Base-by-base conservation (phyloP, 768 basidiomycete species). In the Sarcodon aspratus region DNA sequence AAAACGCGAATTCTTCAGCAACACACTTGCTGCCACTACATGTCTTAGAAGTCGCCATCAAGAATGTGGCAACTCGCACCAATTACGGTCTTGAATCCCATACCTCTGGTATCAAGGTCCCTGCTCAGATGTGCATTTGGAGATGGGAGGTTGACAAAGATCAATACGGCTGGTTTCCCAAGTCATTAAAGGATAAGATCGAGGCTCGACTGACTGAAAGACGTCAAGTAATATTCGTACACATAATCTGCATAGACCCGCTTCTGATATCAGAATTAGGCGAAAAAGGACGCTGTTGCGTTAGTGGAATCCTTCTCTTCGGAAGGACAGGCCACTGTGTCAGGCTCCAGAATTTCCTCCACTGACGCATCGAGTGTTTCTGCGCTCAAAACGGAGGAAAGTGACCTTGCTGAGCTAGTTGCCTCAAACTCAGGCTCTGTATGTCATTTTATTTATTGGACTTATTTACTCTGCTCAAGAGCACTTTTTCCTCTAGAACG, bases 61-160 rank as follows among this genome's bases (percentile, higher is more conserved):
- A 75, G 59, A 56, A 66, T 2, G 61, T 84, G 9, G 76, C 88
- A 49, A 68, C 61, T 31, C 80, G 92, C 12, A 76, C 73, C 27
- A 93, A 95, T 62, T 94, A 94, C 58, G 92, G 92, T 1, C 63
- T 93, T 6, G 79, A 87, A 47, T 54, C 36, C 18, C 64, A 67
- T 2, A 57, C 66, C 13, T 57, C 65, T 9, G 75, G 75, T 34
- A 66, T 67, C 47, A 85, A 75, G 59, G 57, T 69, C 17, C 80
- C 83, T 11, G 76, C 81, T 7, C 66, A 75, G n/a, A 64, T 87
- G 33, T 81, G 76, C 52, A 67, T 85, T 17, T 94, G 88, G 89
- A 71, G 86, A 46, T 95, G 91, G 92, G 92, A 95, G 61, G 80
- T 86, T 9, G 78, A 76, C 56, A 71, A 76, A 3, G 55, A 71